A percentile compares a stretch with the other conserved stretches of the same genome.
These are phyloP conservation scores for Chaetomium globosum DNA, from an alignment of 2,329 filamentous ascomycete genomes.

Conservation along the genomic window DNA sequence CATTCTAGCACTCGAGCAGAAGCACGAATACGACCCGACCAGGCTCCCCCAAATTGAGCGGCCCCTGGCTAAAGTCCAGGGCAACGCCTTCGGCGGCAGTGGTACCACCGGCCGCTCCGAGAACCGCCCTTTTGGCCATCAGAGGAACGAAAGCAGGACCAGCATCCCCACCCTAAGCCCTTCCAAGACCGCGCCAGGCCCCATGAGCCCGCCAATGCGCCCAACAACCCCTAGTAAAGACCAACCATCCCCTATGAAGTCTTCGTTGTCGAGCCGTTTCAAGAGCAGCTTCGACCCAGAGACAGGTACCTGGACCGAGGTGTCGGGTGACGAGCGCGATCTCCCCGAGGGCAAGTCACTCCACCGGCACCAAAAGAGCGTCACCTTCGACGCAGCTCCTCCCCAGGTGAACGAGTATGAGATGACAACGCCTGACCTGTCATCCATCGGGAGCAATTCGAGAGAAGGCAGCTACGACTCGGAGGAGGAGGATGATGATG, in stretches of 20 bases:
- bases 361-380: slow-evolving; percentile 89
- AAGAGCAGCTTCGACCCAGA: slow-evolving; percentile 72
- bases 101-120: slow-evolving; percentile 58
- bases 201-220: slow-evolving; percentile 42
- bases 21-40: slow-evolving; percentile 87
- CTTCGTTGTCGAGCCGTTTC: slow-evolving; percentile 72
- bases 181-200: slow-evolving; percentile 49
- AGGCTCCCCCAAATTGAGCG: slow-evolving; percentile 77
- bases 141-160: slow-evolving; percentile 61
- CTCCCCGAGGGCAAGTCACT: slow-evolving; percentile 67
- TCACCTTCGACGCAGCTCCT: slow-evolving; percentile 92
- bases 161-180: slow-evolving; percentile 62
- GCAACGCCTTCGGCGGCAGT: slow-evolving; percentile 67
- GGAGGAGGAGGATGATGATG: slow-evolving; percentile 72
- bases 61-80: slow-evolving; percentile 75
- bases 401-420: slow-evolving; percentile 98
- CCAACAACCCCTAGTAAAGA: slow-evolving; percentile 65
- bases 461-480: slow-evolving; percentile 93
- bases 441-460: slow-evolving; percentile 84
- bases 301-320: slow-evolving; percentile 68
- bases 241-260: slow-evolving; percentile 81
- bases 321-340: slow-evolving; percentile 59
- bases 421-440: slow-evolving; percentile 95
- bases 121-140: slow-evolving; percentile 51
- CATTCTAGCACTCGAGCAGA: slow-evolving; percentile 91